These are phyloP conservation scores for Ceratocystiopsis minuta DNA, from an alignment of 2,329 filamentous ascomycete species.

Conservation along the genomic window DNA sequence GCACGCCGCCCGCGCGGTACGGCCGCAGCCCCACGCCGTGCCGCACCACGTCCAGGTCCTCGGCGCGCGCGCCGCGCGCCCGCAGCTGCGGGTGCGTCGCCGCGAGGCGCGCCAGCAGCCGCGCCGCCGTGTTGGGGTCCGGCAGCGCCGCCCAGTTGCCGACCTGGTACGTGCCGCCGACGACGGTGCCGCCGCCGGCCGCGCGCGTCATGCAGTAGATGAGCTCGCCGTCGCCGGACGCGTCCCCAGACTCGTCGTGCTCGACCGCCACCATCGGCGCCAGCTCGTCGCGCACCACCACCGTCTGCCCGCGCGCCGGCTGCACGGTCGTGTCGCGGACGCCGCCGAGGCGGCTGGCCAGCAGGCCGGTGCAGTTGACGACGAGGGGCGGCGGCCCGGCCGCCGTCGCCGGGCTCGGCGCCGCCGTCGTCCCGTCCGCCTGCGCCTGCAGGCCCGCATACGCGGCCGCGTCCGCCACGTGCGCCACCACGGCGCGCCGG, in stretches of 20 bases:
- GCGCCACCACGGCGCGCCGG: conserved; percentile 42
- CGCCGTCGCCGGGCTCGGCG: conserved; percentile 36
- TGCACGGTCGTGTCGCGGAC: conserved; percentile 58
- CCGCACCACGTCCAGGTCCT: conserved; percentile 55
- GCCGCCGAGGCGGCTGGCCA: conserved; percentile 58
- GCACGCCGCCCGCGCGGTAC: conserved; percentile 51
- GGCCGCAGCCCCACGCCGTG: conserved; percentile 74
- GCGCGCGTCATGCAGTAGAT: conserved; percentile 73
- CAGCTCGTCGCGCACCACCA: conserved; percentile 64
- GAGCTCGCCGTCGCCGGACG: conserved; percentile 35
- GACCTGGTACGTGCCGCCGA: conserved; percentile 73
- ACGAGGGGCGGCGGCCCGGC: conserved; percentile 36
- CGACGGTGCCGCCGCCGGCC: conserved; percentile 59
- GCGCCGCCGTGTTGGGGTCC: conserved; percentile 59
- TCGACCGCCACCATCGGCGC: conserved; percentile 51
- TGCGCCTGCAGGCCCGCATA: conserved; percentile 21
- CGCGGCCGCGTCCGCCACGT: conserved; percentile 55
- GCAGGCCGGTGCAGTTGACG: conserved; percentile 72
- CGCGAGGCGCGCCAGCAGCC: conserved; percentile 70
- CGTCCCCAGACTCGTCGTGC: conserved; percentile 56
- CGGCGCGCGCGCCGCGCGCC: conserved; percentile 42
- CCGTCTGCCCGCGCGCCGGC: conserved; percentile 67
- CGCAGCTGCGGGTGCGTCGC: conserved; percentile 45
- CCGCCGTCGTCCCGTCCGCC: conserved; percentile 7
- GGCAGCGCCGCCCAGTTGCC: conserved; percentile 62